Evolutionary conservation across 768 basidiomycete species (phyloP).

Genomic region (Trametes cinnabarina): DNA sequence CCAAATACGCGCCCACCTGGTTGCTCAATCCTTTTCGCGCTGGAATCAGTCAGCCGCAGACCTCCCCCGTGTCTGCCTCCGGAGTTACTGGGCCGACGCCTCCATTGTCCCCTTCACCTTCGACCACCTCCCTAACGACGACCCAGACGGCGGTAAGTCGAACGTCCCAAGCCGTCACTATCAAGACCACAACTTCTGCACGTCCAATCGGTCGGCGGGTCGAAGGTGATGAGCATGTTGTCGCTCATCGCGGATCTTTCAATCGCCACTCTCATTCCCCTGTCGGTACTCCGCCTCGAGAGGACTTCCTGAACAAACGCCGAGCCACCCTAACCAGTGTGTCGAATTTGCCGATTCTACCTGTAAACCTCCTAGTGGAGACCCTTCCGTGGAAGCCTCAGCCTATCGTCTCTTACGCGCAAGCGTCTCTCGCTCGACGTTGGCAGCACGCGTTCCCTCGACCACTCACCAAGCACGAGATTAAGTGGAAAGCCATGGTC

Average conservation of each 20-base stretch:
- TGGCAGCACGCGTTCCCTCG: slow-evolving; percentile 88
- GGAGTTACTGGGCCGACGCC: background rate
- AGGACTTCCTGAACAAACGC: slow-evolving; percentile 55
- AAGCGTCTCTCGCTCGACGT: slow-evolving; percentile 74
- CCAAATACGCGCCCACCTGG: slow-evolving; percentile 76
- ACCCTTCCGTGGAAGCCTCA: slow-evolving; percentile 70
- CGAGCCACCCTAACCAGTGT: slow-evolving; percentile 45
- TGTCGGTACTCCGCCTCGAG: slow-evolving; percentile 65
- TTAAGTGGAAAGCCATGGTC: slow-evolving; percentile 89
- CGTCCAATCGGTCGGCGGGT: slow-evolving; percentile 50
- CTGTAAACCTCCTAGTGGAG: slow-evolving; percentile 47
- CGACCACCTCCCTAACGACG: slow-evolving; percentile 22
- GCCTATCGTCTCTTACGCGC: slow-evolving; percentile 54
- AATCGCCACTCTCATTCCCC: slow-evolving; percentile 65
- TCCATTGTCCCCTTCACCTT: slow-evolving; percentile 10
- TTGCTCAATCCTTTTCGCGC: slow-evolving; percentile 74
- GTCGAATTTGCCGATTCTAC: slow-evolving; percentile 44
- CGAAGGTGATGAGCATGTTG: slow-evolving; percentile 55
- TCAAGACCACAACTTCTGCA: slow-evolving; percentile 27
- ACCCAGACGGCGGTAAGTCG: slow-evolving; percentile 7
- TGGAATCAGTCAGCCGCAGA: slow-evolving; percentile 61
- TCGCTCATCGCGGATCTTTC: slow-evolving; percentile 46
- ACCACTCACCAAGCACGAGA: slow-evolving; percentile 72
- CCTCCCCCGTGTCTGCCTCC: slow-evolving; percentile 52
- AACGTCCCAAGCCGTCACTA: slow-evolving; percentile 44